Percentiles rank a stretch among this genome's conserved stretches.
phyloP scores from a whole-genome alignment of 257 asterid species.

The Jacaranda mimosifolia region DNA sequence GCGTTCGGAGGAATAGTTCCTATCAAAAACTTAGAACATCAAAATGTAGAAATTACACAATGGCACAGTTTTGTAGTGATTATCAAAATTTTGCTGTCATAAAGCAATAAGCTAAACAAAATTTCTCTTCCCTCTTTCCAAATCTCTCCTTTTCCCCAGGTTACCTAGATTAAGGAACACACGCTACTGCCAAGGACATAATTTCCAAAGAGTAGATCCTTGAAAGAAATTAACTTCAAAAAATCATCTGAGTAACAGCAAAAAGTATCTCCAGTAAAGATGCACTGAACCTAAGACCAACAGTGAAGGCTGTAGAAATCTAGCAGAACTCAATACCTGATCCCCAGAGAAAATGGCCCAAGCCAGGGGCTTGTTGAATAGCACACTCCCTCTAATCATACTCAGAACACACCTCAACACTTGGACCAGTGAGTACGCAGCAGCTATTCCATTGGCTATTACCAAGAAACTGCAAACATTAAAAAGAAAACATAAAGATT shows the following conservation, averaged over 20 bases:
- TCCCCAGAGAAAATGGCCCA: slow-evolving; percentile 99
- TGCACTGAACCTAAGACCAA: slow-evolving; percentile 2
- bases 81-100: not conserved
- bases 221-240: slow-evolving; percentile 5
- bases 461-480: slow-evolving; percentile 81
- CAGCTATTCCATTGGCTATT: slow-evolving; percentile 77
- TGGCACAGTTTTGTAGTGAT: not conserved
- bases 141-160: not conserved
- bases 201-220: slow-evolving; percentile 19
- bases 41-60: not conserved
- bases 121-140: not conserved
- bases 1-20: not conserved
- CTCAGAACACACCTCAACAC: slow-evolving; percentile 79
- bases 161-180: not conserved
- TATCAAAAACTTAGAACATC: not conserved
- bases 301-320: not conserved
- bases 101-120: not conserved
- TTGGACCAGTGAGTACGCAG: slow-evolving; percentile 86
- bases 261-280: not conserved
- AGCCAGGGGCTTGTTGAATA: slow-evolving; percentile 91
- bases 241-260: slow-evolving; percentile 1
- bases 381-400: slow-evolving; percentile 82
- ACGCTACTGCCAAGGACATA: not conserved
- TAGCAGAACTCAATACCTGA: slow-evolving; percentile 60
- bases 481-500: not conserved